phyloP scores from a whole-genome alignment of 2,329 filamentous ascomycete genomes.

The Cordyceps sp. region DNA sequence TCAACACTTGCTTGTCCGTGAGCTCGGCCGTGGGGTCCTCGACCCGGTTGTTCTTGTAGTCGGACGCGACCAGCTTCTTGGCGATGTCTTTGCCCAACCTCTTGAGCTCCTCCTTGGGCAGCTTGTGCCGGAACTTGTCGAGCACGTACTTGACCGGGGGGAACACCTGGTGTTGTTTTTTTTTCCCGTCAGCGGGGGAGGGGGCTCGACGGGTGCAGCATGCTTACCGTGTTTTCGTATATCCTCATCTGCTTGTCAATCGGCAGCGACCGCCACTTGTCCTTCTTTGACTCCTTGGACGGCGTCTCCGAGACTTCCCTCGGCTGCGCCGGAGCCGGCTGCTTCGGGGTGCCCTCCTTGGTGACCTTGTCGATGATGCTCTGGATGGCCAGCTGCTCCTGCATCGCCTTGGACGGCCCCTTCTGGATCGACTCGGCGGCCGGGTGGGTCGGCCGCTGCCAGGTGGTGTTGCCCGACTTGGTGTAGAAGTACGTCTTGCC shows the following conservation, averaged over 20 bases:
- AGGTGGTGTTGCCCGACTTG: constrained; percentile 60
- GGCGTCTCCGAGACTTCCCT: constrained; percentile 42
- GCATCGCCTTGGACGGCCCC: constrained; percentile 42
- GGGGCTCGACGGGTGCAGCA: not conserved
- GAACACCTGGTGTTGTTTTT: constrained; percentile 48
- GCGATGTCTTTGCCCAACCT: constrained; percentile 49
- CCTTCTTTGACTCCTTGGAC: constrained; percentile 41
- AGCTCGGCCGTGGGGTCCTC: constrained; percentile 57
- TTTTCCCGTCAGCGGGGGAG: too few species aligned
- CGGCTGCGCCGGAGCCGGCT: constrained; percentile 38
- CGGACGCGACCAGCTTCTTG: constrained; percentile 80
- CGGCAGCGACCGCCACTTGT: constrained; percentile 54
- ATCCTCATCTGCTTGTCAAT: constrained; percentile 86
- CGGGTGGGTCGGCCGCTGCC: constrained; percentile 59
- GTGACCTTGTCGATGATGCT: constrained; percentile 77
- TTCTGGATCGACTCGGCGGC: constrained; percentile 47
- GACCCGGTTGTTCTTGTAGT: constrained; percentile 83
- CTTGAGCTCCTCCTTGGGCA: constrained; percentile 63
- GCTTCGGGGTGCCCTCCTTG: constrained; percentile 40
- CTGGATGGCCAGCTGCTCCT: constrained; percentile 59
- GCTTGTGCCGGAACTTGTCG: constrained; percentile 72
- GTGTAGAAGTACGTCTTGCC: constrained; percentile 80
- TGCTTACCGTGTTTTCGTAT: constrained; percentile 77
- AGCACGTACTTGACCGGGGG: constrained; percentile 74
- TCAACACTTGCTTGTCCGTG: constrained; percentile 59